These are phyloP conservation scores for Phytophthora sp. DNA, from an alignment of 352 stramenopile species.

Conservation along the genomic window DNA sequence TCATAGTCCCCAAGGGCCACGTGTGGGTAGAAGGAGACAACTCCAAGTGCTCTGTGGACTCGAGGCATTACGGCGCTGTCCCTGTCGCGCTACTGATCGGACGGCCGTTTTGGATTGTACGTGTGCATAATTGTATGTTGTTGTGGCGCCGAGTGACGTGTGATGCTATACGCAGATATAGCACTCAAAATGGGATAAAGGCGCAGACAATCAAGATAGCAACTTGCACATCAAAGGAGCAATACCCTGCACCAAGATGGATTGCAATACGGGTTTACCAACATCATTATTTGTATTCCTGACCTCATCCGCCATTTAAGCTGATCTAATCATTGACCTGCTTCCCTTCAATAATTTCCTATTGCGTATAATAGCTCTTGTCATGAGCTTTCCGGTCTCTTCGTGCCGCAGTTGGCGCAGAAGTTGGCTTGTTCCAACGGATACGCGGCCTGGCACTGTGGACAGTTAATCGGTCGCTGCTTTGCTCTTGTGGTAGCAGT, in stretches of 20 bases:
- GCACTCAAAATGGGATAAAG: not conserved
- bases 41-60: conserved; percentile 93
- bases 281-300: too few species aligned
- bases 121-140: not conserved
- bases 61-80: conserved; percentile 93
- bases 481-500: conserved; percentile 1
- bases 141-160: conserved; percentile 11
- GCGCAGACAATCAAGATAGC: not conserved
- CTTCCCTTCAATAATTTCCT: not conserved
- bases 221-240: not conserved
- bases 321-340: too few species aligned
- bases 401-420: conserved; percentile 73
- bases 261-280: not conserved
- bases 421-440: conserved; percentile 67
- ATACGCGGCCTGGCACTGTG: conserved; percentile 51
- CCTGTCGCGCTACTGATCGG: conserved; percentile 89
- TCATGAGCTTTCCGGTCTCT: conserved; percentile 45
- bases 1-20: conserved; percentile 92
- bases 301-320: not conserved
- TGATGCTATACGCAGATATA: conserved; percentile 29
- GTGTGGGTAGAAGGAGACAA: conserved; percentile 98
- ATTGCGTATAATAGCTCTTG: too few species aligned
- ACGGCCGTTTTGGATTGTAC: conserved; percentile 72
- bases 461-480: conserved; percentile 32
- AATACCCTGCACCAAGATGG: not conserved